These are phyloP conservation scores for Exophiala sideris DNA, from an alignment of 2,329 filamentous ascomycete genomes.

Conservation along the genomic window DNA sequence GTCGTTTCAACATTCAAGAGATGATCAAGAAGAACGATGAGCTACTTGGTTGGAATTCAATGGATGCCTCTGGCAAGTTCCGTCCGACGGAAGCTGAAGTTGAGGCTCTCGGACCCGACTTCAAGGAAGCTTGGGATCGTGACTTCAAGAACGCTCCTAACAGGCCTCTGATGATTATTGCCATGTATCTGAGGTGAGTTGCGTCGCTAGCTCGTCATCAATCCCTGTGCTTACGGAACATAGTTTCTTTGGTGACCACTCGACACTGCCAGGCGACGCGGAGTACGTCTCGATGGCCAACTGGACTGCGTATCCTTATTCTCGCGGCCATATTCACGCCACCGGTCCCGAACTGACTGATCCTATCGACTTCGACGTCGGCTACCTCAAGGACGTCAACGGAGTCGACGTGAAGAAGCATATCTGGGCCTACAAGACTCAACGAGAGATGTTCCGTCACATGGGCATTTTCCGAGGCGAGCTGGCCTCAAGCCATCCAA, in stretches of 20 bases:
- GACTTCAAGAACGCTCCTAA: constrained; percentile 50
- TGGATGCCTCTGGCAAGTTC: constrained; percentile 57
- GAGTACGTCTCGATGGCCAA: constrained; percentile 54
- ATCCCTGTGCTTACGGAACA: background rate
- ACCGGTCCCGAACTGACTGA: constrained; percentile 38
- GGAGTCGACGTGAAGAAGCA: constrained; percentile 59
- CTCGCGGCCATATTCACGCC: constrained; percentile 61
- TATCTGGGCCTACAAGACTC: constrained; percentile 63
- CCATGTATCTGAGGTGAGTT: constrained; percentile 17
- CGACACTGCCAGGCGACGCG: constrained; percentile 32
- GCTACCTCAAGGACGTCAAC: constrained; percentile 54
- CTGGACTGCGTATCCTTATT: constrained; percentile 60
- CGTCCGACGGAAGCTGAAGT: constrained; percentile 55
- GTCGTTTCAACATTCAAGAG: constrained; percentile 43
- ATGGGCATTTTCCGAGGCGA: constrained; percentile 50
- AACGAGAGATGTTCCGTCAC: constrained; percentile 59
- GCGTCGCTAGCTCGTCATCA: background rate
- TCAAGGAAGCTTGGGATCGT: constrained; percentile 53
- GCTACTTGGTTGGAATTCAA: constrained; percentile 56
- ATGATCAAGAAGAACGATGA: constrained; percentile 22
- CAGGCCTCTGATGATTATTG: constrained; percentile 35
- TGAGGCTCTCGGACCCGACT: constrained; percentile 50
- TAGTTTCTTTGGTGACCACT: constrained; percentile 32
- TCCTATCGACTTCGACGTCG: constrained; percentile 55
- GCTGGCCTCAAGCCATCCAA: constrained; percentile 37